Evolutionary conservation across 129 eudicot genomes (phyloP).

Genomic region (Smallanthus sonchifolius): DNA sequence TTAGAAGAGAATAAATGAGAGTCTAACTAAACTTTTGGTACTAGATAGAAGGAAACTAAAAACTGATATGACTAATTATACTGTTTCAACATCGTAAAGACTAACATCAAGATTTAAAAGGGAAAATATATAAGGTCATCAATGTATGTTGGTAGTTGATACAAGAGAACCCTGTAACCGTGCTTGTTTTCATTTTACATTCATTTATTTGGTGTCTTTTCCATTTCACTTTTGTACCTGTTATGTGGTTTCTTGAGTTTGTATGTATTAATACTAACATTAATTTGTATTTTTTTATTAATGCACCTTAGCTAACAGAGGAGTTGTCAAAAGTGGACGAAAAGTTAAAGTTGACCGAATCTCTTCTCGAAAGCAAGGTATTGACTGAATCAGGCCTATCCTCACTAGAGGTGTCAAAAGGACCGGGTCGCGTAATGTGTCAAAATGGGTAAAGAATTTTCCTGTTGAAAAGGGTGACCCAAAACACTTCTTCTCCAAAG

Average conservation of each 20-base stretch:
- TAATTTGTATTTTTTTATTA: neutral
- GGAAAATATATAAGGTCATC: conserved; percentile 9
- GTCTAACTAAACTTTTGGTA: too few species aligned
- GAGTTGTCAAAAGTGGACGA: conserved; percentile 75
- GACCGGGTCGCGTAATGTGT: neutral
- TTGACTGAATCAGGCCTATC: conserved; percentile 8
- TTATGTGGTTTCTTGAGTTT: neutral
- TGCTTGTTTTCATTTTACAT: conserved; percentile 2
- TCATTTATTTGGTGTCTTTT: neutral
- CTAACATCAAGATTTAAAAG: neutral
- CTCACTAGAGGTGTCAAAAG: neutral
- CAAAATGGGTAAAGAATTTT: neutral
- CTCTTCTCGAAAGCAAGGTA: conserved; percentile 86
- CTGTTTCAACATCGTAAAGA: neutral
- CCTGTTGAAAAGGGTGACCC: neutral
- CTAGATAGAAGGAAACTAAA: too few species aligned
- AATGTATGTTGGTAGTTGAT: conserved; percentile 7
- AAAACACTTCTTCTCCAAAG: neutral
- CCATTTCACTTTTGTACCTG: neutral
- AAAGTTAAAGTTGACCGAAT: conserved; percentile 82
- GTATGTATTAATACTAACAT: conserved; percentile 13
- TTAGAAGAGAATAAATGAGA: too few species aligned
- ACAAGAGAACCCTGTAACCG: neutral
- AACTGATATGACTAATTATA: neutral
- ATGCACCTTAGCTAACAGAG: conserved; percentile 59